Percentiles rank a stretch among this genome's conserved stretches.
phyloP scores from a whole-genome alignment of 208 protist species.

The Spongospora subterranea region DNA sequence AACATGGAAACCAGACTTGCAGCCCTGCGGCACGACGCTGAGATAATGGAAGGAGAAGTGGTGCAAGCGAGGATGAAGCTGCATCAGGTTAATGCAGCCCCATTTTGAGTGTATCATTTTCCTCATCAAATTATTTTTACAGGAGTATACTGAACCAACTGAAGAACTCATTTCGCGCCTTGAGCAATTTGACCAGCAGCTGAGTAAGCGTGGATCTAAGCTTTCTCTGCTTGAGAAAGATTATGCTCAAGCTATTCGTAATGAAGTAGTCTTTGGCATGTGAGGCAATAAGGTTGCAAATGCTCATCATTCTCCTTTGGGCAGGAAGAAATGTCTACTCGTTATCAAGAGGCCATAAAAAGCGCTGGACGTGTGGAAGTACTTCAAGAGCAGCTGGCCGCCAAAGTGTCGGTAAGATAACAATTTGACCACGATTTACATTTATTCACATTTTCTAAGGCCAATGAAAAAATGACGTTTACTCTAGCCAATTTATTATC shows the following conservation, averaged over 20 bases:
- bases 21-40: background rate
- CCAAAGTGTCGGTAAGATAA: background rate
- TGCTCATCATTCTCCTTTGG: background rate
- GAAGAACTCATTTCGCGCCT: background rate
- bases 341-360: constrained; percentile 6
- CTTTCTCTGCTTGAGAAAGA: background rate
- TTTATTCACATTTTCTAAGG: background rate
- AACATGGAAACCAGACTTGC: background rate
- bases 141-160: constrained; percentile 2
- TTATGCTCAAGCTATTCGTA: background rate
- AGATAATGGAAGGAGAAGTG: background rate
- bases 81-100: background rate
- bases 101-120: background rate
- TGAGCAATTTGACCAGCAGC: background rate
- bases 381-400: background rate
- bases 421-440: background rate
- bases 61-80: background rate
- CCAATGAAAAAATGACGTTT: background rate
- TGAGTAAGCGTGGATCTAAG: background rate
- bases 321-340: background rate
- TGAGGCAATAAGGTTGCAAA: no score
- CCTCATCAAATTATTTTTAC: background rate
- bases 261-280: background rate
- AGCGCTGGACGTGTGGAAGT: background rate
- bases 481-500: background rate